A percentile compares a stretch with the other conserved stretches of the same genome.
phyloP scores from a whole-genome alignment of 164 flowering plant species.

The Santalum album region DNA sequence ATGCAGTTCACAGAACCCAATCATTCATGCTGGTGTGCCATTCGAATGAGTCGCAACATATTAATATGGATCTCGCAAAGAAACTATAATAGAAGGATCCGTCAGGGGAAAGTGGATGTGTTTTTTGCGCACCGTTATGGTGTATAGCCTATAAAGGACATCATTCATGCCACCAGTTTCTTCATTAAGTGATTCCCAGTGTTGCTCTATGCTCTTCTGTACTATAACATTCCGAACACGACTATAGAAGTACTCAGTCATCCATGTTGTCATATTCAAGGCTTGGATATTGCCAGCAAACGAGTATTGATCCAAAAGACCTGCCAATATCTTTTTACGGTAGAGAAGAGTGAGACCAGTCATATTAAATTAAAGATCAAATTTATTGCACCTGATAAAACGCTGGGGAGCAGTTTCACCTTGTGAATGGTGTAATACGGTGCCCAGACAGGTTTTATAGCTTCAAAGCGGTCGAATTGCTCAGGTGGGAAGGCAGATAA shows the following conservation, averaged over 20 bases:
- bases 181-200: slow-evolving; percentile 68
- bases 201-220: slow-evolving; percentile 49
- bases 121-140: slow-evolving; percentile 45
- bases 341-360: not conserved
- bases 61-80: too few relatives aligned
- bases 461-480: slow-evolving; percentile 75
- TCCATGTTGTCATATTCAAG: slow-evolving; percentile 56
- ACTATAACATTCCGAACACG: slow-evolving; percentile 76
- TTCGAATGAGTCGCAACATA: not conserved
- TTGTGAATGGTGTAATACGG: slow-evolving; percentile 99
- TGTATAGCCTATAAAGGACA: slow-evolving; percentile 66
- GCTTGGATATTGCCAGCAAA: slow-evolving; percentile 56
- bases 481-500: slow-evolving; percentile 92
- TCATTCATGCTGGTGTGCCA: too few relatives aligned
- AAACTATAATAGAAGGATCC: too few relatives aligned
- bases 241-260: slow-evolving; percentile 78
- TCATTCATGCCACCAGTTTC: slow-evolving; percentile 99
- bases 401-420: slow-evolving; percentile 26
- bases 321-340: slow-evolving; percentile 69
- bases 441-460: slow-evolving; percentile 80
- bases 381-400: not conserved
- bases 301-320: slow-evolving; percentile 80
- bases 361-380: not conserved
- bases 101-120: not conserved
- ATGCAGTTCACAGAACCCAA: too few relatives aligned